Base-by-base conservation (phyloP, 345 rosid species). In the Geranium rotundifolium region DNA sequence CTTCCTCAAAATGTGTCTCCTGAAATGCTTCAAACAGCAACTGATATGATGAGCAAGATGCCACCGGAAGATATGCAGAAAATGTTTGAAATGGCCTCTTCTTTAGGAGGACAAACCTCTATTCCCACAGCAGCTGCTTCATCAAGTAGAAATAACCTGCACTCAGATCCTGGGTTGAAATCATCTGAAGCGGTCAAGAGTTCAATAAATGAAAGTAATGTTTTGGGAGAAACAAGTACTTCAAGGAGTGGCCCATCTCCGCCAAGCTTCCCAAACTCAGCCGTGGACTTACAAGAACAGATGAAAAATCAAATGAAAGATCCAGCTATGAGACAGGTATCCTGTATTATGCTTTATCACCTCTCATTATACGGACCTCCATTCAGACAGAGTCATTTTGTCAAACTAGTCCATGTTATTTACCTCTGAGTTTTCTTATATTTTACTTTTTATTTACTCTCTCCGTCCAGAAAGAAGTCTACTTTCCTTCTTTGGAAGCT, bases 301-400 rank as follows among this genome's bases (percentile, higher is more conserved):
- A 82, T 93, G 80, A 83, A 89, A 79, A 88, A 82, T 76, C 95
- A 88, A 73, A 84, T 93, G 92, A 88, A 86, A 72, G 95, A 88
- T 74, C 99, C 99, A 56, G 96, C 96, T 17, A 83, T 82, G 90
- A 81, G 83, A 50, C 91, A 89, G 91, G 98, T 91, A 69, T 50
- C 1, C 65, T 30, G 18, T 46, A 54, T 31, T 41, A 39, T 61
- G 27, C 27, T 20, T 54, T 60, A 41, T 12, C 10, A 12, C 10
- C 13, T 55, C 46, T 46, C 49, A 54, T 30, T 12, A 17, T 57
- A 17, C 52, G 59, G 34, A 15, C 13, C 50, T 41, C 50, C 12
- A 41, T 4, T 3, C 7, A 31, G 7, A 31, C 7, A 7, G 7
- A 31, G 37, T 7, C 37, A 41, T 41, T 41, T 9, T 41, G 14